Base-by-base conservation (phyloP, 176 grass and related monocot genomes). In the Phoenix dactylifera region DNA sequence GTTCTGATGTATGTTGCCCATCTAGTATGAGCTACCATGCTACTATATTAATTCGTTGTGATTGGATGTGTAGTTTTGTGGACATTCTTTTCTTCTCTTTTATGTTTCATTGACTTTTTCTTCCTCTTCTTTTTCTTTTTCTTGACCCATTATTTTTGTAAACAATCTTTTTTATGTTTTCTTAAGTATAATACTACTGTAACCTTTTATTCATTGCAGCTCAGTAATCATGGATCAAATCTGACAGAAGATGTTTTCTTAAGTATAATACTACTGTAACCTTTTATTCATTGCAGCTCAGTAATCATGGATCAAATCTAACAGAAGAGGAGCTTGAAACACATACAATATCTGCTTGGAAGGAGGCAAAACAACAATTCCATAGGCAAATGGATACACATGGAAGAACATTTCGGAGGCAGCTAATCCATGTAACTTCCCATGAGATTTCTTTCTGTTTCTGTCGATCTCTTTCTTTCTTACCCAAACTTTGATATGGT, bases 291-390 rank as follows among this genome's bases (percentile, higher is more conserved):
- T 65, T 25, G 15, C 48, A 65, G 62, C 48, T 65, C 22, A 26
- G 62, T 26, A 65, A 15, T 52, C 62, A 26, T 28, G 62, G 62
- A 4, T 65, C 62, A 51, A 65, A 65, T n/a, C 26, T 65, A 19
- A 52, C 62, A n/a, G 62, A 65, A 12, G 62, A 51, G 24, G 62
- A 65, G 49, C 62, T 65, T 6, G 48, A 65, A 49, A 65, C 22
- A 0, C 62, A 65, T 65, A 65, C 62, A 17, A 65, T 65, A 25
- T 65, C 62, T 51, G 62, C 62, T 20, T 65, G 62, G 62, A 65
- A 65, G 51, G 49, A 51, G 62, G 62, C 48, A 52, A 65, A 65
- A 51, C 62, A 51, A 17, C 48, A 65, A 16, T 49, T 65, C 1
- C 23, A 23, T 16, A 65, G 62, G 18, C 44, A 51, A 65, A 65